Evolutionary conservation across 176 grass and related monocot genomes (phyloP), one percentile per base, ranked within the genome.

Genomic region (Oryza nivara): DNA sequence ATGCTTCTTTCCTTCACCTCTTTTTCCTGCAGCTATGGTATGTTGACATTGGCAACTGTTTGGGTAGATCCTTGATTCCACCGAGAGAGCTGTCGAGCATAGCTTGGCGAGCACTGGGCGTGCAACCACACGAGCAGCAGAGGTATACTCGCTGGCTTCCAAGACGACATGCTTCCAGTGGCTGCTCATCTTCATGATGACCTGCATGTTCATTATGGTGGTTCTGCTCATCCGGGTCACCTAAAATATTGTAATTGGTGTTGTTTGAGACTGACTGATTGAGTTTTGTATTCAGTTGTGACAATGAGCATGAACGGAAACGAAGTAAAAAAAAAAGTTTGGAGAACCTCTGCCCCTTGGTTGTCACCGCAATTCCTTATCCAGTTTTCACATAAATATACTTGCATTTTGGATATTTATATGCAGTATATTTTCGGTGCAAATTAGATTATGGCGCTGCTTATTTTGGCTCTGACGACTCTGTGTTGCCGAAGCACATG

Each of bases 121-220:
- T 23, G 93, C 91, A 45, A 98, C 92, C 46, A 84, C 88, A 11
- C 76, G 92, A 54, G 91, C 91, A 8, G 70, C 87, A 3, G 91
- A 91, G 82, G 85, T 95, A 4, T 91, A 92, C 79, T 93, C 91
- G 0, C 68, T 92, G 74, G 86, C 87, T 23, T 95, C 88, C 61
- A 98, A 94, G 84, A 98, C 93, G 3, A 95, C 92, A 15, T 93
- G 96, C 90, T 98, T 90, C 83, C 92, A 90, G 17, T 98, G 96
- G 89, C 71, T 98, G 81, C 84, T 98, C 77, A 88, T 98, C 66
- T 92, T 98, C 67, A 1, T 85, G 58, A 93, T 98, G 96, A 93
- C 89, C 36, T 90, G 92, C 67, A 86, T 95, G 65, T 98, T 95
- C 81, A 34, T 98, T 69, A 98, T 93, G 96, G 96, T 95, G 54